Base-by-base conservation (phyloP, 2,329 filamentous ascomycete genomes). In the Alternaria sp. region DNA sequence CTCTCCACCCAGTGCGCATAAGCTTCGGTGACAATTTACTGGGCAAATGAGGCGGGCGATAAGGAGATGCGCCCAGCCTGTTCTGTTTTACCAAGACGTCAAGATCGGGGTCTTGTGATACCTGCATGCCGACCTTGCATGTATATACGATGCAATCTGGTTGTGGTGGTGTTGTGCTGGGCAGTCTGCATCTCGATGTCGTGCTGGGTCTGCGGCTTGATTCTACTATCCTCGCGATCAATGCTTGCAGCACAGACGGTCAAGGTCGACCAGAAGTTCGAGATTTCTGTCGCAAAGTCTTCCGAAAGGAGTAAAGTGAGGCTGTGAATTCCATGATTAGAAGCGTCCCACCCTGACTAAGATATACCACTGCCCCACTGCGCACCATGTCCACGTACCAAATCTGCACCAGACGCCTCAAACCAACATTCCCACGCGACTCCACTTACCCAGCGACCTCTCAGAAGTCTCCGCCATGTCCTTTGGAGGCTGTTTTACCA, bases 1-100 rank as follows among this genome's bases (percentile, higher is more conserved):
- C 66, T 71, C 68, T 69, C 68, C 66, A 43, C 64, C 62, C 47
- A 65, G 50, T 37, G 56, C 47, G 63, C 60, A 62, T 41, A 59
- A 60, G 60, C 62, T 47, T 58, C 46, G 41, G 51, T 44, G 33
- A 58, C 43, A 23, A 21, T 55, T 46, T 43, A 53, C 30, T 21
- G 55, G 47, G 33, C 60, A 57, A 65, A 55, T 64, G 63, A 68
- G 61, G 63, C 60, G 64, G 23, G 55, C 60, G 60, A 65, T 64
- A 60, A 64, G 41, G 56, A 37, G 47, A n/a, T 14, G 50, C 50
- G 14, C 58, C 45, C 56, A 61, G 47, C 60, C 60, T 53, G 37
- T 59, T 15, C 21, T 30, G 8, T 21, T 50, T 46, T 30, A 50
- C 37, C 44, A 30, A 44, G 33, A 61, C 51, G 37, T 61, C 46